Evolutionary conservation across 441 rosid species (phyloP).

Genomic region (Croton laevigatus): DNA sequence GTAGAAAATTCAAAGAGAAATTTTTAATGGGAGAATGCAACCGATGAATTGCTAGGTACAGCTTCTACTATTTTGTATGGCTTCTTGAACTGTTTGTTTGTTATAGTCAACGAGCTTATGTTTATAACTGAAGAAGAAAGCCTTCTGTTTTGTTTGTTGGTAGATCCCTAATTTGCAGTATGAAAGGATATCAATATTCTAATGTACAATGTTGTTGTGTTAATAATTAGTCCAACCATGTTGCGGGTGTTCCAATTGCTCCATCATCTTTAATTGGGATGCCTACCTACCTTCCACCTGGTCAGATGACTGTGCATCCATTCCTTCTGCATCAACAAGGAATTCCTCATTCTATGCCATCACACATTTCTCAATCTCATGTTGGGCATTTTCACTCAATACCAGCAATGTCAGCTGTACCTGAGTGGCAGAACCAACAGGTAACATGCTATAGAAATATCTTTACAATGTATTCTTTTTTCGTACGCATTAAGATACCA

Average conservation of each 20-base stretch:
- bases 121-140: background rate
- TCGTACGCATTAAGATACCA: conserved; percentile 8
- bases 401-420: conserved; percentile 42
- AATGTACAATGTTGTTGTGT: conserved; percentile 13
- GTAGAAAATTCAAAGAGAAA: background rate
- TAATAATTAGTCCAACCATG: conserved; percentile 45
- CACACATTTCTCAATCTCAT: conserved; percentile 60
- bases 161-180: background rate
- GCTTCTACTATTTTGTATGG: background rate
- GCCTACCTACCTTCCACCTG: conserved; percentile 72
- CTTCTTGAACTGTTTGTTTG: background rate
- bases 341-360: conserved; percentile 55
- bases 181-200: background rate
- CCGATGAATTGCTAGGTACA: background rate
- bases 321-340: conserved; percentile 77
- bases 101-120: background rate
- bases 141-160: background rate
- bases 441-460: conserved; percentile 30
- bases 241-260: conserved; percentile 49
- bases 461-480: background rate
- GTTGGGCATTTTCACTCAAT: conserved; percentile 53
- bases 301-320: conserved; percentile 76
- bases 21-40: background rate
- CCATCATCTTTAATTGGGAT: conserved; percentile 64
- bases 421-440: conserved; percentile 79